Conservation (phyloP, 108 stramenopile species). For the Skeletonema marinoi region DNA sequence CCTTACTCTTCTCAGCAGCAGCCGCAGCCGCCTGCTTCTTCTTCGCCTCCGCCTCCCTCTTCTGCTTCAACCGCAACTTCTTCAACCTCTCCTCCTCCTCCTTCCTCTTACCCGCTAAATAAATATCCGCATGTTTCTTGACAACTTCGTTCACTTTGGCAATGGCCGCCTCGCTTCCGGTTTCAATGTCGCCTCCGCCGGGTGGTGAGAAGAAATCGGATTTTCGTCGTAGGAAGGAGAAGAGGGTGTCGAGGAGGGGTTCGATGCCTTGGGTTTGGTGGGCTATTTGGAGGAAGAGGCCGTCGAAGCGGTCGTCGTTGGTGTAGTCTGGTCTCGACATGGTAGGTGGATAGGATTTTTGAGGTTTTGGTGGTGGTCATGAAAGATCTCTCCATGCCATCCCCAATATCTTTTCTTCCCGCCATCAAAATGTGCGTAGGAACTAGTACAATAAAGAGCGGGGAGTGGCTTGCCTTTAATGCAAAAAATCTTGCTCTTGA, state of each 20-base stretch:
- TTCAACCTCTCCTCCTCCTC: slow-evolving; percentile 39
- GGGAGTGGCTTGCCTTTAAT: too few relatives aligned
- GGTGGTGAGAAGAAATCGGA: slow-evolving; percentile 96
- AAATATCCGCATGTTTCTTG: slow-evolving; percentile 70
- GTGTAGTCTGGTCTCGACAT: slow-evolving; percentile 41
- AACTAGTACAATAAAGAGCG: too few relatives aligned
- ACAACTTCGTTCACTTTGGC: slow-evolving; percentile 83
- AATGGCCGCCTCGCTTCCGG: slow-evolving; percentile 46
- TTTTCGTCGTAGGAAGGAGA: slow-evolving; percentile 97
- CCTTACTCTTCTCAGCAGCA: slow-evolving; percentile 8
- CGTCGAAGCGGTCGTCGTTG: slow-evolving; percentile 97
- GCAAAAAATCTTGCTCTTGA: too few relatives aligned
- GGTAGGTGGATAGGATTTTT: too few relatives aligned
- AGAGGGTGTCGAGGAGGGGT: slow-evolving; percentile 95
- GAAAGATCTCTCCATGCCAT: too few relatives aligned
- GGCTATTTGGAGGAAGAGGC: slow-evolving; percentile 94
- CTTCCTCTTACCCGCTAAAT: slow-evolving; percentile 41
- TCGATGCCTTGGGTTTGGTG: slow-evolving; percentile 96
- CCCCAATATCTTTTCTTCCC: too few relatives aligned
- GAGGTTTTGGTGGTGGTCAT: too few relatives aligned
- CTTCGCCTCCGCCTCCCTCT: slow-evolving; percentile 21
- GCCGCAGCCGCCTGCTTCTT: slow-evolving; percentile 2
- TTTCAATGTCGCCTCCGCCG: slow-evolving; percentile 2
- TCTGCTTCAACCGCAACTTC: slow-evolving; percentile 7
- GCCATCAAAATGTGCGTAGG: too few relatives aligned